Conservation (phyloP, 2,329 filamentous ascomycete genomes). For the Aspergillus sclerotialis region DNA sequence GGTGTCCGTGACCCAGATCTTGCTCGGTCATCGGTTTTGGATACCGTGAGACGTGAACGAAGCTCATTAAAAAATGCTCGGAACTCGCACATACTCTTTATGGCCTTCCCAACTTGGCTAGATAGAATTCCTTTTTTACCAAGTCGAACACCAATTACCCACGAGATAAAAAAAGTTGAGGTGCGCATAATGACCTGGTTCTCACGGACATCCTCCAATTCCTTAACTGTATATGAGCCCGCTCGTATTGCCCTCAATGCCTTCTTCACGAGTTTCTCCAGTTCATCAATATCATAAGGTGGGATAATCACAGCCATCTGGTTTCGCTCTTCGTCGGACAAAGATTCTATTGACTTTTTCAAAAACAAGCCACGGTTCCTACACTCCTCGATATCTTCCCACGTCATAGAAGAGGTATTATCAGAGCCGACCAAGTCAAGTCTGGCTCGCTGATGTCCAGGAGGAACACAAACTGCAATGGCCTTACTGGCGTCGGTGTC, state of each 20-base stretch:
- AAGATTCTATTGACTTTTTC: slow-evolving; percentile 19
- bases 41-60: slow-evolving; percentile 12
- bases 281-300: slow-evolving; percentile 4
- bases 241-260: slow-evolving; percentile 12
- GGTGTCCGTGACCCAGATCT: too few relatives aligned
- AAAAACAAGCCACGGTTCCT: slow-evolving; percentile 31
- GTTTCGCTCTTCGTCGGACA: slow-evolving; percentile 14
- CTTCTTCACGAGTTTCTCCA: slow-evolving; percentile 8
- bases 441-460: slow-evolving; percentile 2
- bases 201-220: slow-evolving; percentile 3
- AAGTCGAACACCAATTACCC: slow-evolving; percentile 19
- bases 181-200: slow-evolving; percentile 16
- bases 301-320: slow-evolving; percentile 9
- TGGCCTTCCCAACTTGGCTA: slow-evolving; percentile 15
- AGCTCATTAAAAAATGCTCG: slow-evolving; percentile 25
- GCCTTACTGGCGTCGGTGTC: slow-evolving; percentile 4
- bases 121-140: slow-evolving; percentile 13
- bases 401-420: slow-evolving; percentile 25
- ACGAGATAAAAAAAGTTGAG: slow-evolving; percentile 25
- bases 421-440: slow-evolving; percentile 17
- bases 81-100: slow-evolving; percentile 17
- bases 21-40: slow-evolving; percentile 9
- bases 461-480: slow-evolving; percentile 3
- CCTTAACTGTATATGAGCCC: slow-evolving; percentile 3
- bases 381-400: slow-evolving; percentile 27